Conservation (phyloP, 2,329 filamentous ascomycete genomes). For the Myriangium duriaei region DNA sequence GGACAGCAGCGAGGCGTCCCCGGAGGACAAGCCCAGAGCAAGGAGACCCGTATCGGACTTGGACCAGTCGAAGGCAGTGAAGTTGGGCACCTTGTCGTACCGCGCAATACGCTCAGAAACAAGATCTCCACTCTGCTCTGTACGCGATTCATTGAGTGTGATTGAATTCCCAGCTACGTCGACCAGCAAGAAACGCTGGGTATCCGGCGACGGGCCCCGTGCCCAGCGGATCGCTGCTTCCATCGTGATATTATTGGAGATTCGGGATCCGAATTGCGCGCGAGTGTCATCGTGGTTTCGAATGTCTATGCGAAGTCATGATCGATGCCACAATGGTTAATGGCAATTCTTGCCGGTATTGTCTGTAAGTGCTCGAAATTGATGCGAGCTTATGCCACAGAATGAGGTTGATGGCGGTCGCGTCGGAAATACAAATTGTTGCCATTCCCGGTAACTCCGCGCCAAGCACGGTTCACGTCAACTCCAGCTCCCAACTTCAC, state of each 20-base stretch:
- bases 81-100: slow-evolving; percentile 41
- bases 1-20: slow-evolving; percentile 61
- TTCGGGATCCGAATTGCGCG: too few relatives aligned
- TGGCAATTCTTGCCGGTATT: too few relatives aligned
- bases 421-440: not conserved
- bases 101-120: slow-evolving; percentile 42
- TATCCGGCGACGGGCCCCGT: slow-evolving; percentile 40
- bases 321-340: too few relatives aligned
- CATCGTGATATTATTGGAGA: too few relatives aligned
- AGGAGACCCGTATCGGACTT: slow-evolving; percentile 51
- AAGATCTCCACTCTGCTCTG: slow-evolving; percentile 26
- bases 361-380: too few relatives aligned
- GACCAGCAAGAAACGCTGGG: slow-evolving; percentile 48
- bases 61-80: slow-evolving; percentile 56
- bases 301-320: too few relatives aligned
- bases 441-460: not conserved
- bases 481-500: too few relatives aligned
- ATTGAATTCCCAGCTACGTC: slow-evolving; percentile 49
- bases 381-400: too few relatives aligned
- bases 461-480: not conserved
- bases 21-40: slow-evolving; percentile 61
- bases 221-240: slow-evolving; percentile 54
- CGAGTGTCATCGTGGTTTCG: too few relatives aligned
- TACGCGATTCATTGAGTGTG: slow-evolving; percentile 41
- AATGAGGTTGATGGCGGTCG: not conserved